Base-by-base conservation (phyloP, 1,284 basidiomycete genomes). In the Rhodotorula sp. region DNA sequence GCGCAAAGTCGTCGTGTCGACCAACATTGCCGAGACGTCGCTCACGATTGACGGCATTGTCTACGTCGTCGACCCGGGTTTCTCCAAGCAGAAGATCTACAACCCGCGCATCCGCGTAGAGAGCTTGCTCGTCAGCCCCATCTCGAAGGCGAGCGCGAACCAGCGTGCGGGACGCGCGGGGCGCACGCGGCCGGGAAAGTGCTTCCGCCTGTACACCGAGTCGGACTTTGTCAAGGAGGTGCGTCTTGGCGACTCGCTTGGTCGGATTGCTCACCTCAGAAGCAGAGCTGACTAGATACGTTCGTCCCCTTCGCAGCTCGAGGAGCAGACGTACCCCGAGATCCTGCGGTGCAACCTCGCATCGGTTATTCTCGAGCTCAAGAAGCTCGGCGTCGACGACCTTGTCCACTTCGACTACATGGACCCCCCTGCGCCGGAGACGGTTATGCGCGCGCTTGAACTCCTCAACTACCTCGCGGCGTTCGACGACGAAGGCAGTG, bases 41-140 rank as follows among this genome's bases (percentile, higher is more conserved):
- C 84, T 99, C 50, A 99, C 96, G 2, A 98, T 99, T 73, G 96
- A 98, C 78, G 97, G 96, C 41, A 98, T 99, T 79, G 94, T 99
- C 19, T 99, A 98, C 80, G 96, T 99, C 68, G 93, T 99, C 57
- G 96, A 99, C 81, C 94, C 97, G 0, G 96, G 96, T 0, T 96
- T 97, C 84, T 93, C 92, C 78, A 96, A 97, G 83, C 92, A 97
- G 83, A 98, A 95, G 81, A 92, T 97, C 64, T 97, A 97, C 84
- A 97, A 97, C 81, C 94, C 94, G 0, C 88, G 95, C 46, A 97
- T 98, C 77, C 89, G 97, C 74, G 94, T 99, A 56, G 96, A 99
- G 83, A 93, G 90, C 68, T 84, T 99, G 67, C 85, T 98, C 13
- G 95, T 98, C 46, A 90, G 90, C 66, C 95, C 97, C 0, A 99